Conservation (phyloP, 2,329 filamentous ascomycete genomes). For the Westerdykella ornata region DNA sequence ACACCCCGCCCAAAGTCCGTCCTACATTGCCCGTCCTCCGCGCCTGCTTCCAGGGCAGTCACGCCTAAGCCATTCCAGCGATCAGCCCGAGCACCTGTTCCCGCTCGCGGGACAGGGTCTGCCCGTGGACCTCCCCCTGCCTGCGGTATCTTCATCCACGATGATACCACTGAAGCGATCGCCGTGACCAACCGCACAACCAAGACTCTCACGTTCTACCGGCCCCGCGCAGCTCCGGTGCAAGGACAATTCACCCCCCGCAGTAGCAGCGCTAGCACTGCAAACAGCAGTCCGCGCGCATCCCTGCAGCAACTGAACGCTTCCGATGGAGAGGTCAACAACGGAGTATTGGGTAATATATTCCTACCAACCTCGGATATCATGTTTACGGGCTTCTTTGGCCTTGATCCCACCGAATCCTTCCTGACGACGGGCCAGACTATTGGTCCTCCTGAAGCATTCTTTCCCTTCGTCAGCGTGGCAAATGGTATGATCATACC, state of each 20-base stretch:
- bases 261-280: constrained; percentile 37
- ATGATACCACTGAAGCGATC: constrained; percentile 35
- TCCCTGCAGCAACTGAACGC: constrained; percentile 32
- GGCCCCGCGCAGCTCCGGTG: constrained; percentile 23
- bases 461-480: constrained; percentile 59
- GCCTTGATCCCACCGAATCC: constrained; percentile 38
- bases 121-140: constrained; percentile 27
- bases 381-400: constrained; percentile 69
- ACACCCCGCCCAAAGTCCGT: constrained; percentile 40
- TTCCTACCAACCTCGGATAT: constrained; percentile 50
- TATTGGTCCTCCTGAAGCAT: constrained; percentile 68
- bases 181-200: constrained; percentile 38
- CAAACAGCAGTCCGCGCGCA: constrained; percentile 36
- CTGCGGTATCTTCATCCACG: constrained; percentile 34
- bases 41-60: constrained; percentile 35
- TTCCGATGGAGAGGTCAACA: constrained; percentile 37
- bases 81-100: constrained; percentile 1
- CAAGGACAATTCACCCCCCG: constrained; percentile 18
- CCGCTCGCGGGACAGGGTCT: constrained; percentile 12
- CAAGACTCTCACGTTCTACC: constrained; percentile 40
- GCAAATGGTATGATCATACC: constrained; percentile 51
- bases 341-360: constrained; percentile 29
- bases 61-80: constrained; percentile 37
- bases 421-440: constrained; percentile 51
- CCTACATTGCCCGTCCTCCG: constrained; percentile 45